These are phyloP conservation scores for Hymenoscyphus fructigenus DNA, from an alignment of 2,329 filamentous ascomycete genomes.

Conservation along the genomic window DNA sequence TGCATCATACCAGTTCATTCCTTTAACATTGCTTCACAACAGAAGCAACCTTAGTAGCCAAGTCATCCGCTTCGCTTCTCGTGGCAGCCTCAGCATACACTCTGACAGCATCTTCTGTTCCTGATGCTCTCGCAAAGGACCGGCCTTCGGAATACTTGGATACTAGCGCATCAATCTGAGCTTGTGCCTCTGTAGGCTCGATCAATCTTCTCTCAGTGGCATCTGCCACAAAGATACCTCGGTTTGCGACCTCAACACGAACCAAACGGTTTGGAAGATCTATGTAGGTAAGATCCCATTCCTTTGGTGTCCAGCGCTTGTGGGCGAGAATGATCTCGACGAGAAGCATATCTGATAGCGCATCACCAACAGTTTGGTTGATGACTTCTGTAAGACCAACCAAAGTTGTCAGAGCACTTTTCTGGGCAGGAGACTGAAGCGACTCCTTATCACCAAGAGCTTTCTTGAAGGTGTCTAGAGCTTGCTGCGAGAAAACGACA, in stretches of 20 bases:
- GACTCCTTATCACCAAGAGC: constrained; percentile 49
- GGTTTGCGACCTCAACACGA: constrained; percentile 84
- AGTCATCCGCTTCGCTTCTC: constrained; percentile 83
- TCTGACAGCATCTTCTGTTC: constrained; percentile 92
- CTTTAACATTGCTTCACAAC: constrained; percentile 25
- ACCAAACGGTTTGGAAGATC: constrained; percentile 96
- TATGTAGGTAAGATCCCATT: constrained; percentile 91
- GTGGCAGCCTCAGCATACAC: constrained; percentile 95
- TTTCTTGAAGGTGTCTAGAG: constrained; percentile 73
- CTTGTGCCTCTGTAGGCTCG: constrained; percentile 75
- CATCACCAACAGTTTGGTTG: constrained; percentile 97
- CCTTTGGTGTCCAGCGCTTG: constrained; percentile 84
- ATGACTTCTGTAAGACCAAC: constrained; percentile 84
- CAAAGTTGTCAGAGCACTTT: constrained; percentile 83
- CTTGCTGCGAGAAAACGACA: constrained; percentile 86
- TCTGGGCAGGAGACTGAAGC: constrained; percentile 88
- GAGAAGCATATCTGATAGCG: constrained; percentile 91
- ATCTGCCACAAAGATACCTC: constrained; percentile 85
- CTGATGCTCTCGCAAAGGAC: constrained; percentile 87
- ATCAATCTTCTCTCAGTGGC: constrained; percentile 89
- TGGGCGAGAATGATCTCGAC: constrained; percentile 95
- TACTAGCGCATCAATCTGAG: constrained; percentile 82
- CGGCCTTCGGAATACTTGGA: constrained; percentile 88
- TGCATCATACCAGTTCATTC: constrained; percentile 5
- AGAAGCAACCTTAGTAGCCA: constrained; percentile 73